These are phyloP conservation scores for Purpureocillium lavendulum DNA, from an alignment of 2,329 filamentous ascomycete species.

Conservation along the genomic window DNA sequence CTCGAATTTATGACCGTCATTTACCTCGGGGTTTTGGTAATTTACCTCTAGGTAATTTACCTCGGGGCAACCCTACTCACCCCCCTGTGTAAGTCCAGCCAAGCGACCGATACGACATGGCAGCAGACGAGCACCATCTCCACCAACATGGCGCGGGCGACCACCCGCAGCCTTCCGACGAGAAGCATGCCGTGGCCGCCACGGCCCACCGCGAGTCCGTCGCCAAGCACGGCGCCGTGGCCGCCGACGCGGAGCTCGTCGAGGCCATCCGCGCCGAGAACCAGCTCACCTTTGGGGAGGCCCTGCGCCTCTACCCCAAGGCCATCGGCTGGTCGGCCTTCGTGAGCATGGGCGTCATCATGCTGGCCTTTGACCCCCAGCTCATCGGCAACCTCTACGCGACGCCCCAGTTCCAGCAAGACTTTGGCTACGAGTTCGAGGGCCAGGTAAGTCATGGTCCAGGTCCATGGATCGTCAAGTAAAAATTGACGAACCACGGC, in stretches of 20 bases:
- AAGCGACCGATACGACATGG: too few species aligned
- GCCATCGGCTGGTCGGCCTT: slow-evolving; percentile 48
- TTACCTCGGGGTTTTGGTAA: too few species aligned
- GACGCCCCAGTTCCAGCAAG: slow-evolving; percentile 45
- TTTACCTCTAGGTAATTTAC: too few species aligned
- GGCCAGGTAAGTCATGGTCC: slow-evolving; percentile 14
- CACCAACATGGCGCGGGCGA: too few species aligned
- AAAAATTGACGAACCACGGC: too few species aligned
- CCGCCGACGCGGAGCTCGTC: slow-evolving; percentile 14
- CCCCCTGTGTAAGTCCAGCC: too few species aligned
- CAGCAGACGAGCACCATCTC: too few species aligned
- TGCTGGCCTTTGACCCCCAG: slow-evolving; percentile 57
- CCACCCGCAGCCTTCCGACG: too few species aligned
- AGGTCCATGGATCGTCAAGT: too few species aligned
- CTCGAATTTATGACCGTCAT: too few species aligned
- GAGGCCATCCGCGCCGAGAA: slow-evolving; percentile 31
- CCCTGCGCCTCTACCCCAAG: slow-evolving; percentile 33
- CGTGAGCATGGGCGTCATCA: slow-evolving; percentile 51
- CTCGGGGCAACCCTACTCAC: too few species aligned
- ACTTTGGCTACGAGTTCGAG: slow-evolving; percentile 45
- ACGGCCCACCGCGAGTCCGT: not conserved
- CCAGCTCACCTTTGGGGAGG: slow-evolving; percentile 28
- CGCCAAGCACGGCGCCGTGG: not conserved
- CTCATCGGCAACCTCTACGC: slow-evolving; percentile 55
- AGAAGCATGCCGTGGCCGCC: too few species aligned